Evolutionary conservation across 2,329 filamentous ascomycete genomes (phyloP).

Genomic region (Pestalotiopsis sp.): DNA sequence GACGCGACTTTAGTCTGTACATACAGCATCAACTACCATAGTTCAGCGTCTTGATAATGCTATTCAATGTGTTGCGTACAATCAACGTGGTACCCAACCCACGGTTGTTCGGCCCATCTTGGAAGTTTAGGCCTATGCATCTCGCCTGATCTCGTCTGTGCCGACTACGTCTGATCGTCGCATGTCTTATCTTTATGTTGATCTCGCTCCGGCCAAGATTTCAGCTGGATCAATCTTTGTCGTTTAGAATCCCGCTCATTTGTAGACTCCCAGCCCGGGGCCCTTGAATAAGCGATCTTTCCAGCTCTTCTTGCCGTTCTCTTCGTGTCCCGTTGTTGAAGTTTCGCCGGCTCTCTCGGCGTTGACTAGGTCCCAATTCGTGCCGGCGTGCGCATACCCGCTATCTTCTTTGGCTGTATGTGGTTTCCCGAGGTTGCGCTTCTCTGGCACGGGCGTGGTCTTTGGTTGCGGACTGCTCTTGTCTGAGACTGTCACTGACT

Average conservation of each 20-base stretch:
- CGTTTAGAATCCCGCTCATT: not conserved
- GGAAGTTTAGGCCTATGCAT: too few relatives aligned
- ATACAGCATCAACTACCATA: slow-evolving; percentile 1
- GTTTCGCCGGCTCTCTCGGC: not conserved
- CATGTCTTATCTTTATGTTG: not conserved
- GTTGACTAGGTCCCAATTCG: slow-evolving; percentile 4
- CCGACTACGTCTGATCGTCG: too few relatives aligned
- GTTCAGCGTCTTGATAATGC: not conserved
- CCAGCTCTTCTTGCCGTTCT: not conserved
- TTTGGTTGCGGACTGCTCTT: not conserved
- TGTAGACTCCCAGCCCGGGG: not conserved
- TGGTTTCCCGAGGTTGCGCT: not conserved
- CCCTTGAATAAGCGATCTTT: slow-evolving; percentile 1
- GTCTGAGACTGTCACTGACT: not conserved
- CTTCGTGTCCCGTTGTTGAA: too few relatives aligned
- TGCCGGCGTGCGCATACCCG: not conserved
- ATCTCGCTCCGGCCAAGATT: not conserved
- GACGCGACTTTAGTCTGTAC: not conserved
- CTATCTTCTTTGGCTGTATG: not conserved
- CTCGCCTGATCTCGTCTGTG: too few relatives aligned
- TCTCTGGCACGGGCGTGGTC: not conserved
- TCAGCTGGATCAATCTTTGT: not conserved
- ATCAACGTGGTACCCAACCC: too few relatives aligned
- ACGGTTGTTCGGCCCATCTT: too few relatives aligned
- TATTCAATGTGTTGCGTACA: too few relatives aligned